Base-by-base conservation (phyloP, 2,329 filamentous ascomycete genomes). In the Xenoacremonium recifei region DNA sequence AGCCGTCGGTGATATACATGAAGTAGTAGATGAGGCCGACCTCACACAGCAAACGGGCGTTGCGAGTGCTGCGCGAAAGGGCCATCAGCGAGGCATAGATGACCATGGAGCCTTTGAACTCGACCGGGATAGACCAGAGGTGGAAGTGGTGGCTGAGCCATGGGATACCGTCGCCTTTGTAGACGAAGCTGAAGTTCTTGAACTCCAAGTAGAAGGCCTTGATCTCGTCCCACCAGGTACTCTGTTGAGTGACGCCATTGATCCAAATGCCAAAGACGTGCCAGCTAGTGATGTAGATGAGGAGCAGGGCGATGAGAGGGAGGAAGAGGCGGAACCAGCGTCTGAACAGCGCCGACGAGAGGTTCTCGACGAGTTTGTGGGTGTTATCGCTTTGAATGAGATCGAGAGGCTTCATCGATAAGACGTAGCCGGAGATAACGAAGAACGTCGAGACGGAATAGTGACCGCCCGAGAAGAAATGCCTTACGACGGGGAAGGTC, bases 111-210 rank as follows among this genome's bases (percentile, higher is more conserved):
- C 84, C 83, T 51, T 72, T 68, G 62, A 82, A 76, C 55, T 85
- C 82, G 16, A 80, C 65, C 0, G 82, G 80, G 39, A 85, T 85
- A 0, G 75, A 82, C 79, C 80, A 84, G 3, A 77, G 57, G 49
- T 85, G 82, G 20, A 69, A 70, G 51, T 82, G 80, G 63, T 79
- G 61, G 13, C 35, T 51, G 19, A 65, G 37, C 69, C 78, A 83
- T 10, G 77, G 73, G 9, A 73, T 65, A 2, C 75, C 76, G 6
- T 79, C 78, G 6, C 69, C 70, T 31, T 77, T 75, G 64, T 80
- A 87, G 29, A 85, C 59, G 57, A 83, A 87, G 61, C 76, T 86
- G 65, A 83, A 86, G 60, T 85, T 85, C 58, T 86, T 87, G 57
- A 79, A 69, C 57, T 86, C 79, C 45, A 59, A 45, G 48, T 75